A percentile compares a stretch with the other conserved stretches of the same genome.
phyloP scores from a whole-genome alignment of 2,329 filamentous ascomycete genomes.

The Nothophoma quercina region DNA sequence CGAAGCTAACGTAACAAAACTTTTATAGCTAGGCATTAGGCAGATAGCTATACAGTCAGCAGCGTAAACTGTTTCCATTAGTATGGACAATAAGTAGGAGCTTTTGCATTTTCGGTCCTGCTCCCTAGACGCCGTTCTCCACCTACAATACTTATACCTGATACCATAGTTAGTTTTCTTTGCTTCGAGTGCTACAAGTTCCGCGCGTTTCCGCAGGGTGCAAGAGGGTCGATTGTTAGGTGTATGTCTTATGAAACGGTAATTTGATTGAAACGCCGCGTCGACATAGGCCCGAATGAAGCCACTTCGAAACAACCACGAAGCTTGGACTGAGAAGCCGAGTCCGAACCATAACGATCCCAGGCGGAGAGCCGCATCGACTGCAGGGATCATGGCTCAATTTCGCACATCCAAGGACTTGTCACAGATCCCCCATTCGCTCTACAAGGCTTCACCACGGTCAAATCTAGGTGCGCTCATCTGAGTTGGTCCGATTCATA shows the following conservation, averaged over 20 bases:
- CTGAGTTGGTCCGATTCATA: neutral
- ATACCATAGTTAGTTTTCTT: neutral
- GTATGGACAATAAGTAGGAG: no score
- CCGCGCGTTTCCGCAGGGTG: slow-evolving; percentile 3
- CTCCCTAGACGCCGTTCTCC: no score
- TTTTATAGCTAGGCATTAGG: no score
- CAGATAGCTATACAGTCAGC: no score
- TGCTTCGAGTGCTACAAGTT: neutral
- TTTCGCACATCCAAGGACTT: neutral
- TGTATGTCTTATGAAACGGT: neutral
- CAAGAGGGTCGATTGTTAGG: neutral
- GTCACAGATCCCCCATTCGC: slow-evolving; percentile 7
- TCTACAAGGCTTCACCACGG: slow-evolving; percentile 13
- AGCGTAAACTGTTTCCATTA: no score
- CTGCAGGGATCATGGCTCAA: neutral
- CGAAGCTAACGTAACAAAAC: no score
- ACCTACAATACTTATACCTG: no score
- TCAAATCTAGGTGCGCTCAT: slow-evolving; percentile 5
- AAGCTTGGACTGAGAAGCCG: neutral
- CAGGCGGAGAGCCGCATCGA: neutral
- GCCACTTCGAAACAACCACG: slow-evolving; percentile 5
- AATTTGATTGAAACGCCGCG: slow-evolving; percentile 16
- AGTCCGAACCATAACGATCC: neutral
- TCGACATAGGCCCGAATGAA: slow-evolving; percentile 10
- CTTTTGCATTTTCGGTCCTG: no score